These are phyloP conservation scores for Exophiala oligosperma DNA, from an alignment of 2,329 filamentous ascomycete genomes.

Conservation along the genomic window DNA sequence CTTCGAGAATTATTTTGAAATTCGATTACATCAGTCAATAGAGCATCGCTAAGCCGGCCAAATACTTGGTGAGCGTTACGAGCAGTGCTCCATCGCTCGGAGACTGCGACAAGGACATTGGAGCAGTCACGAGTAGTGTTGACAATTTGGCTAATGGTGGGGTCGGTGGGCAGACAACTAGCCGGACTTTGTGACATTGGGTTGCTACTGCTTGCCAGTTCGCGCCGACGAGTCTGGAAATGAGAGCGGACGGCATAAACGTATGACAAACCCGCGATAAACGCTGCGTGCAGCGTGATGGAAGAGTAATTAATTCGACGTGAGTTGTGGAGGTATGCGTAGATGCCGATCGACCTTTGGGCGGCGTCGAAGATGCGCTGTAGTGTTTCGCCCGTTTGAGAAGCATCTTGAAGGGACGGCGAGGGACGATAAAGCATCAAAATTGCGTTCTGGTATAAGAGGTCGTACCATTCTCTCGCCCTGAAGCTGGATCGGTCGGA, in stretches of 20 bases:
- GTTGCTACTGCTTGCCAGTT: slow-evolving; percentile 4
- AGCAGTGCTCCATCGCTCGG: slow-evolving; percentile 44
- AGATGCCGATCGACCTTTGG: slow-evolving; percentile 43
- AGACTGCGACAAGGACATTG: slow-evolving; percentile 47
- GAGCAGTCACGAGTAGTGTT: slow-evolving; percentile 47
- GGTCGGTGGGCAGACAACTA: slow-evolving; percentile 34
- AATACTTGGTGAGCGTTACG: slow-evolving; percentile 46
- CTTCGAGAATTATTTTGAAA: slow-evolving; percentile 18
- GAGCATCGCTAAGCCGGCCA: slow-evolving; percentile 45
- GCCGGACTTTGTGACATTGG: too few relatives aligned
- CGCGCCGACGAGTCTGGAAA: slow-evolving; percentile 35
- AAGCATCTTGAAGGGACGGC: slow-evolving; percentile 33
- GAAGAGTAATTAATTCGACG: slow-evolving; percentile 50
- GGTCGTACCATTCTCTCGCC: slow-evolving; percentile 44
- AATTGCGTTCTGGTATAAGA: slow-evolving; percentile 46
- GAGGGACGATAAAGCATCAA: slow-evolving; percentile 47
- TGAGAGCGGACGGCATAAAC: slow-evolving; percentile 46
- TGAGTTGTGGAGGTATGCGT: slow-evolving; percentile 46
- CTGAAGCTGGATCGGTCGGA: slow-evolving; percentile 42
- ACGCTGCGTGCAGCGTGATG: slow-evolving; percentile 52
- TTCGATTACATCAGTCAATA: slow-evolving; percentile 43
- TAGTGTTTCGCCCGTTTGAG: slow-evolving; percentile 31
- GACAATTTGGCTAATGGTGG: slow-evolving; percentile 45
- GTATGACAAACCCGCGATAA: slow-evolving; percentile 48
- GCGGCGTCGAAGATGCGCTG: slow-evolving; percentile 44